These are phyloP conservation scores for Lactarius pseudohatsudake DNA, from an alignment of 768 basidiomycete genomes.

Conservation along the genomic window DNA sequence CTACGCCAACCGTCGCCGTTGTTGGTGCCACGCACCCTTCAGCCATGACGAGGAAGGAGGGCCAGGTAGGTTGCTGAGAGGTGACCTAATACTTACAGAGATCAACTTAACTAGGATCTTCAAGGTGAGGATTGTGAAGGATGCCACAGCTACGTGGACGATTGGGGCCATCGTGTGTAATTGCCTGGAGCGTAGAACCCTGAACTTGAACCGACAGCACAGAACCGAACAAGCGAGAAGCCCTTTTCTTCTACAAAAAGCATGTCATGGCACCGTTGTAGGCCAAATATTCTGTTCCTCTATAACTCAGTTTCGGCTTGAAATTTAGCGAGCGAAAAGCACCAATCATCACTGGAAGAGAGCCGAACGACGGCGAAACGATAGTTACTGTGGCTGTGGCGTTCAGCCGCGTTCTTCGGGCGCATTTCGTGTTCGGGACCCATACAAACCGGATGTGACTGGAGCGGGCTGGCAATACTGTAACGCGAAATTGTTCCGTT, in stretches of 20 bases:
- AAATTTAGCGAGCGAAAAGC: background rate
- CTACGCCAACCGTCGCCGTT: background rate
- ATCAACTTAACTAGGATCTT: constrained; percentile 18
- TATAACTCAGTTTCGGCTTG: background rate
- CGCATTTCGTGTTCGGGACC: background rate
- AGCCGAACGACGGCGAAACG: background rate
- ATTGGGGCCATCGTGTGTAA: constrained; percentile 10
- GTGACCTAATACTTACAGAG: constrained; percentile 10
- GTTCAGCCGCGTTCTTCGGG: background rate
- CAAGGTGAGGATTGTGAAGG: constrained; percentile 13
- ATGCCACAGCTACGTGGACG: constrained; percentile 12
- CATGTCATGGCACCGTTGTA: background rate
- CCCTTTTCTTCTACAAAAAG: background rate
- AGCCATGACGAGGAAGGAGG: constrained; percentile 25
- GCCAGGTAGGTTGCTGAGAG: constrained; percentile 21
- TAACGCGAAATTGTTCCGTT: background rate
- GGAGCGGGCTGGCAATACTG: background rate
- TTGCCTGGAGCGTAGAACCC: background rate
- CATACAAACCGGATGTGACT: background rate
- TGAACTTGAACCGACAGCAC: background rate
- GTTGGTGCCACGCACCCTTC: constrained; percentile 11
- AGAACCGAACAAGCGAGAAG: constrained; percentile 12
- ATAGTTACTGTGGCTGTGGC: background rate
- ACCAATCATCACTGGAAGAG: constrained; percentile 3
- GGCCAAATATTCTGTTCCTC: background rate